Evolutionary conservation across 2,329 filamentous ascomycete genomes (phyloP).

Genomic region (Didymella pomorum): DNA sequence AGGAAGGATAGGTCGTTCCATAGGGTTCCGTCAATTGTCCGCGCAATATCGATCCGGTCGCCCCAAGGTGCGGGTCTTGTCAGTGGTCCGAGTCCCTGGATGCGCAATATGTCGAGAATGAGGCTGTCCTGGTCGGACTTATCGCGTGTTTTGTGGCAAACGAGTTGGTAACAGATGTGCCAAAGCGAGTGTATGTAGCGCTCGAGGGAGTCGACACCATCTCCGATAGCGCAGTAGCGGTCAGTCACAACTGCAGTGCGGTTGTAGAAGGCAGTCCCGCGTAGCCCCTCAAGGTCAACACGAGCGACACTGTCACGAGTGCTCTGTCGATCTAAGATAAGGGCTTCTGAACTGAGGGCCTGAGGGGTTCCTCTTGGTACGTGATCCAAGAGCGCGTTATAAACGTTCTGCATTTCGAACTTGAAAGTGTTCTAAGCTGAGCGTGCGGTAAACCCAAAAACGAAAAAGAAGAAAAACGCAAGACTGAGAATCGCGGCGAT

Average conservation of each 20-base stretch:
- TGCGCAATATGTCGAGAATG: background rate
- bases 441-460: no score
- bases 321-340: no score
- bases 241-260: background rate
- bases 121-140: background rate
- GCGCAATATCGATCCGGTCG: background rate
- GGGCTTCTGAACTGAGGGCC: no score
- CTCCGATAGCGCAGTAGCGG: background rate
- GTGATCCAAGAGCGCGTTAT: no score
- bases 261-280: background rate
- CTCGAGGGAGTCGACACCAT: background rate
- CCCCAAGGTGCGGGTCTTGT: no score
- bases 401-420: no score
- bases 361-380: no score
- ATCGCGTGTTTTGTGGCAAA: background rate
- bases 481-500: background rate
- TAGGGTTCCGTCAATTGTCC: background rate
- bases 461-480: no score
- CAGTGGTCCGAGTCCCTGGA: background rate
- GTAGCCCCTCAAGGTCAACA: background rate
- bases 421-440: no score
- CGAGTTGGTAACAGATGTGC: background rate
- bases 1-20: background rate
- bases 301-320: no score
- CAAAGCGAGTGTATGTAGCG: background rate